Conservation (phyloP, 257 asterid species). For the Capsicum rhomboideum region DNA sequence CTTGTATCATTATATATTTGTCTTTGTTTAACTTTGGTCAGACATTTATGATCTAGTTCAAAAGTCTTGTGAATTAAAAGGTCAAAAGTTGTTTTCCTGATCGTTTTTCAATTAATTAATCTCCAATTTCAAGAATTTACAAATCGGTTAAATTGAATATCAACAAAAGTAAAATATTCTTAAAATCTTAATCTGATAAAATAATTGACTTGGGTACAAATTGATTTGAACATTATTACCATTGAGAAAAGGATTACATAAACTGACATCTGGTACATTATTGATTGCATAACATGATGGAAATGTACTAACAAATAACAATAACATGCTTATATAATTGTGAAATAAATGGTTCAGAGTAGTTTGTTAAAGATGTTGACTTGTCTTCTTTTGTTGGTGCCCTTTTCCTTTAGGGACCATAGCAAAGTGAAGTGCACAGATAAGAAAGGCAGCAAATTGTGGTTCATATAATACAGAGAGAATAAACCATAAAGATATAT, state of each 20-base stretch:
- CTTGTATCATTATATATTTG: slow-evolving; percentile 1
- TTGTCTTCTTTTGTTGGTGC: not conserved
- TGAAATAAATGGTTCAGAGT: not conserved
- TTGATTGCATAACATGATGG: not conserved
- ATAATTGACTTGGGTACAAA: not conserved
- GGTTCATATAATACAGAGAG: not conserved
- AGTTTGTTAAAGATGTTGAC: slow-evolving; percentile 30
- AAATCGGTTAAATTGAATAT: not conserved
- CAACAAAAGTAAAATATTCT: no score
- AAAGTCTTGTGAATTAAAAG: not conserved
- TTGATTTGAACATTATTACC: not conserved
- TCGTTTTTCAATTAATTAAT: not conserved
- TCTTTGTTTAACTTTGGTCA: slow-evolving; percentile 15
- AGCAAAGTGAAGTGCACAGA: not conserved
- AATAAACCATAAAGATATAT: not conserved
- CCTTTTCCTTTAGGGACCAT: slow-evolving; percentile 24
- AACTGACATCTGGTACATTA: not conserved
- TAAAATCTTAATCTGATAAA: not conserved
- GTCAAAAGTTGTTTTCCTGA: not conserved
- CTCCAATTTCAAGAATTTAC: not conserved
- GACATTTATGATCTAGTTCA: not conserved
- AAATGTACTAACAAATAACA: not conserved
- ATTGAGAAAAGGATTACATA: not conserved
- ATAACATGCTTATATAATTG: not conserved
- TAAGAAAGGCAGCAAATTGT: not conserved